Evolutionary conservation across 371 early-diverging fungal species (phyloP), one percentile per base, ranked within the genome.

Genomic region (Zychaea mexicana): DNA sequence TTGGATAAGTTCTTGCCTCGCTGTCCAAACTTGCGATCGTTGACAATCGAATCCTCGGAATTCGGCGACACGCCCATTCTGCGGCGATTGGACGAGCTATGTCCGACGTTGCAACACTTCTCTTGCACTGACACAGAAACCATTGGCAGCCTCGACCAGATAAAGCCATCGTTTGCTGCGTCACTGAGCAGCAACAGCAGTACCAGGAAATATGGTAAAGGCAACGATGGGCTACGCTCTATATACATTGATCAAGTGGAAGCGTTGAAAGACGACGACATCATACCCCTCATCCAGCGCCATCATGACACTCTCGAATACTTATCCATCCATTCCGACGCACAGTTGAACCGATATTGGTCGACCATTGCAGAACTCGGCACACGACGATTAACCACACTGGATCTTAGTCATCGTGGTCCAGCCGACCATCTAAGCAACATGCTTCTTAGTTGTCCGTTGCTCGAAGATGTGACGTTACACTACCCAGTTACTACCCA

Each of bases 71-170:
- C 28, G 28, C 38, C 15, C 8, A 24, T 58, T 7, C 17, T 58
- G 6, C 45, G 45, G 9, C 42, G 59, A 28, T 27, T 58, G n/a
- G 59, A 58, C 28, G 17, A 36, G 19, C 17, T 58, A 45, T 58
- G 59, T 45, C 59, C 59, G 15, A 58, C 38, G 3, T 30, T 58
- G 22, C 59, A 38, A 26, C 45, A 58, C n/a, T 27, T 58, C 26
- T 39, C 24, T 42, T 42, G 15, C 21, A 33, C 38, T 3, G 59
- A 58, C 24, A 9, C 59, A 3, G 59, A 58, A 26, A 26, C 59
- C 0, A 58, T 58, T 3, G 19, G 19, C 26, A 27, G 26, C 30
- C 45, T 58, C n/a, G 59, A 58, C 27, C 38, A 58, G 10, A 27
- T 26, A 56, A 17, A 19, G 30, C 19, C 56, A 22, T n/a, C 56